Percentiles rank a stretch among this genome's conserved stretches.
Evolutionary conservation across 495 filamentous ascomycete species (phyloP).

Genomic region (Aspergillus sclerotiicarbonarius): DNA sequence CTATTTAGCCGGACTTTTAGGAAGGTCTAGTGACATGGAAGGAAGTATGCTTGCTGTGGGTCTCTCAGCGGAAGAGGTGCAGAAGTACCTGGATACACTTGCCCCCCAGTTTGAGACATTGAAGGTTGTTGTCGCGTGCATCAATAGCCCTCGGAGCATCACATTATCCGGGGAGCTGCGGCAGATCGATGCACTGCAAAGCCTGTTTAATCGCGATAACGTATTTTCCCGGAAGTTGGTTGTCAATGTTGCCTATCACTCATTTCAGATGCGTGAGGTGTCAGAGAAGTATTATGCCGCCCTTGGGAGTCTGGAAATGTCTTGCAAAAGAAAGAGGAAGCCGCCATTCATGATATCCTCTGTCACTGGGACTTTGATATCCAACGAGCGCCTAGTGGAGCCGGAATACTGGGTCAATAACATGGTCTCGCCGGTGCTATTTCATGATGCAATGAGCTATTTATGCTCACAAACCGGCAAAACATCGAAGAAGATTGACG

Average conservation of each 20-base stretch:
- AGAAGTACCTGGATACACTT: neutral
- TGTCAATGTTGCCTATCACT: slow-evolving; percentile 14
- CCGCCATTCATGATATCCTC: slow-evolving; percentile 39
- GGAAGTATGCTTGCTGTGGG: slow-evolving; percentile 14
- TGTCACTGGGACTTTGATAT: slow-evolving; percentile 29
- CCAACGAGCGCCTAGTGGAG: slow-evolving; percentile 16
- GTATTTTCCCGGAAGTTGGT: slow-evolving; percentile 9
- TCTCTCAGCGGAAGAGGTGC: slow-evolving; percentile 1
- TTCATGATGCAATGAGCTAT: slow-evolving; percentile 27
- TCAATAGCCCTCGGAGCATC: slow-evolving; percentile 32
- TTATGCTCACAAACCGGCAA: slow-evolving; percentile 9
- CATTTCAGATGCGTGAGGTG: slow-evolving; percentile 13
- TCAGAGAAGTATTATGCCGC: slow-evolving; percentile 26
- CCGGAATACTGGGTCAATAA: slow-evolving; percentile 45
- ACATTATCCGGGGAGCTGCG: slow-evolving; percentile 29
- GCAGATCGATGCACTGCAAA: slow-evolving; percentile 13
- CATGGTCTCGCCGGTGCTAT: slow-evolving; percentile 40
- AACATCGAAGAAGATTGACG: neutral
- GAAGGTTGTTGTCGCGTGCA: slow-evolving; percentile 25
- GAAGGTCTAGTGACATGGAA: neutral
- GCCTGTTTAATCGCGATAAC: neutral
- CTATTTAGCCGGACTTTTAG: neutral
- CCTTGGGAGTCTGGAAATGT: slow-evolving; percentile 17
- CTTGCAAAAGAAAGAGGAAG: neutral
- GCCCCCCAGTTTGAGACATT: neutral